A percentile compares a stretch with the other conserved stretches of the same genome.
These are phyloP conservation scores for Lanmaoa pseudosensibilis DNA, from an alignment of 768 basidiomycete species.

Conservation along the genomic window DNA sequence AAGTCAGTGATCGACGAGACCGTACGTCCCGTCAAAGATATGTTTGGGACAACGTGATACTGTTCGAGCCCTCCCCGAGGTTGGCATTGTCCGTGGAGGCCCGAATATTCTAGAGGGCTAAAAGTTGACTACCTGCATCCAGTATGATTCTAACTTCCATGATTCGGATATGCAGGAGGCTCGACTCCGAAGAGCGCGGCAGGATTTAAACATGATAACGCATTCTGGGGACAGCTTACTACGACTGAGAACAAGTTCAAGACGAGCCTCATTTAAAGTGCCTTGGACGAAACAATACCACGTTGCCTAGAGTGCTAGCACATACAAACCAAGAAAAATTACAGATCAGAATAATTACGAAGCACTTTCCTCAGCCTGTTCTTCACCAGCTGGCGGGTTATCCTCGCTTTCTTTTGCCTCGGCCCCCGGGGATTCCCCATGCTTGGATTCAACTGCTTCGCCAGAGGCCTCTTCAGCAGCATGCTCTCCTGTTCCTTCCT, in stretches of 20 bases:
- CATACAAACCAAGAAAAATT: slow-evolving; percentile 4
- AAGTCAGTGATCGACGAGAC: background rate
- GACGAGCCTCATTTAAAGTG: background rate
- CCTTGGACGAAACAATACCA: background rate
- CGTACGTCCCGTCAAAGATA: too few species aligned
- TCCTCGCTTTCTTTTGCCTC: slow-evolving; percentile 28
- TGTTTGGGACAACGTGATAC: background rate
- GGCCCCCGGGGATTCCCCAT: slow-evolving; percentile 21
- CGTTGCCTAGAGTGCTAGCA: background rate
- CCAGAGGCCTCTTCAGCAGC: slow-evolving; percentile 31
- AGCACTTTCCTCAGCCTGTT: slow-evolving; percentile 17
- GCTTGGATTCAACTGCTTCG: slow-evolving; percentile 26
- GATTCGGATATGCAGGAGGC: background rate
- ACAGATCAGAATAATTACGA: slow-evolving; percentile 15
- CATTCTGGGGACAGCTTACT: background rate
- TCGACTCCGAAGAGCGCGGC: too few species aligned
- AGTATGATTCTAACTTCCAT: background rate
- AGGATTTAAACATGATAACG: too few species aligned
- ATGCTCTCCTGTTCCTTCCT: slow-evolving; percentile 23
- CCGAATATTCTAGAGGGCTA: background rate
- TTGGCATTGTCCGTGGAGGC: background rate
- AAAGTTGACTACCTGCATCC: too few species aligned
- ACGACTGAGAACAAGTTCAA: too few species aligned
- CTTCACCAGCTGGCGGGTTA: slow-evolving; percentile 18
- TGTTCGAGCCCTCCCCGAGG: background rate